phyloP scores from a whole-genome alignment of 139 green algal genomes.

The Picochlorum costavermella region DNA sequence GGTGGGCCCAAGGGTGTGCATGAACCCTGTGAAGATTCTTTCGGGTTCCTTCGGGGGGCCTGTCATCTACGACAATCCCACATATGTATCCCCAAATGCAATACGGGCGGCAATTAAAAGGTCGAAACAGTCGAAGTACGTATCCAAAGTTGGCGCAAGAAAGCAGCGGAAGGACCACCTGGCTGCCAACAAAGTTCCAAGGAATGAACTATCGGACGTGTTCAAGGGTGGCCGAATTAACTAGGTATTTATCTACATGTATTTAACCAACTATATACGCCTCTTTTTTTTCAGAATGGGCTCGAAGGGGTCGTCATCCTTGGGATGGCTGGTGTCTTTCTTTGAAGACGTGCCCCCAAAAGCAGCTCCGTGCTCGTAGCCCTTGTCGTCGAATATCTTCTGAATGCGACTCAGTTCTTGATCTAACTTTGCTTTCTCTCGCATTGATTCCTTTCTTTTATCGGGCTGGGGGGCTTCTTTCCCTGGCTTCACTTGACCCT shows the following conservation, averaged over 20 bases:
- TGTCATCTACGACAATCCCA: conserved; percentile 86
- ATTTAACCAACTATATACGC: conserved; percentile 13
- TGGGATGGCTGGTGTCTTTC: too few relatives aligned
- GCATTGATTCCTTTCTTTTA: conserved; percentile 5
- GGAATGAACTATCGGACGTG: conserved; percentile 47
- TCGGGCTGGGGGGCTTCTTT: not conserved
- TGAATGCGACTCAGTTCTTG: conserved; percentile 23
- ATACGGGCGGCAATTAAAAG: conserved; percentile 66
- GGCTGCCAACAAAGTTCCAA: conserved; percentile 39
- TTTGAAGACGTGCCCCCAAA: conserved; percentile 8
- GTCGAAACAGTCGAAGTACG: conserved; percentile 67
- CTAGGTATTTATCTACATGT: too few relatives aligned
- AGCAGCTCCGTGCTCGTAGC: conserved; percentile 15
- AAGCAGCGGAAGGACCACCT: conserved; percentile 53
- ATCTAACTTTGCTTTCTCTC: conserved; percentile 22
- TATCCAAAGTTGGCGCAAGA: conserved; percentile 58
- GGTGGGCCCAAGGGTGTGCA: conserved; percentile 79
- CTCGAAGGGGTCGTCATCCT: not conserved
- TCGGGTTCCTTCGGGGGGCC: conserved; percentile 74
- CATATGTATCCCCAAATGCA: conserved; percentile 86
- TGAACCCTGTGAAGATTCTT: conserved; percentile 94
- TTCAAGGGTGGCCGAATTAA: conserved; percentile 25
- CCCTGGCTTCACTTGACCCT: conserved; percentile 1
- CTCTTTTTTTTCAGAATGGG: conserved; percentile 15
- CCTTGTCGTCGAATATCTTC: conserved; percentile 35